These are phyloP conservation scores for Saitozyma sp. DNA, from an alignment of 768 basidiomycete genomes.

Conservation along the genomic window DNA sequence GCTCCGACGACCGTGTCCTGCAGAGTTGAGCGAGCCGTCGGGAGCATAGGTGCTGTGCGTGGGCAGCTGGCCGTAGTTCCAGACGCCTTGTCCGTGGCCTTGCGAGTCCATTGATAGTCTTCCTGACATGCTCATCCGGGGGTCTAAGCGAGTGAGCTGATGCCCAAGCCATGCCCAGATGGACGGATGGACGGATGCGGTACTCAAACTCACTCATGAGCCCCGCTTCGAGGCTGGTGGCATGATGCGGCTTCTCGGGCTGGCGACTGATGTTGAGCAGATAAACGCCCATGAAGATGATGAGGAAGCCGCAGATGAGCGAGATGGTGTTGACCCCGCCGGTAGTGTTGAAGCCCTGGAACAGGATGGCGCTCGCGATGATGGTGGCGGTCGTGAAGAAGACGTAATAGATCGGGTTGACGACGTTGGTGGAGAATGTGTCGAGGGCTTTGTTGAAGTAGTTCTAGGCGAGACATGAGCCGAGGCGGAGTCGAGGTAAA, in stretches of 20 bases:
- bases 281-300: slow-evolving; percentile 90
- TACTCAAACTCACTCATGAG: slow-evolving; percentile 49
- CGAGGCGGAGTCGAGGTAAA: background rate
- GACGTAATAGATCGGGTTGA: slow-evolving; percentile 98
- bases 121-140: slow-evolving; percentile 76
- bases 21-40: slow-evolving; percentile 53
- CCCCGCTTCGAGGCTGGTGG: slow-evolving; percentile 46
- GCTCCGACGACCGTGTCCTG: slow-evolving; percentile 65
- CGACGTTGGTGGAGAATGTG: slow-evolving; percentile 97
- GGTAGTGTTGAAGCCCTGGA: slow-evolving; percentile 94
- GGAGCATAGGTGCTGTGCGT: slow-evolving; percentile 29
- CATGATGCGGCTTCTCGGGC: slow-evolving; percentile 48
- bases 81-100: slow-evolving; percentile 17
- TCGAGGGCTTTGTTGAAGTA: slow-evolving; percentile 97
- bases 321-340: slow-evolving; percentile 78
- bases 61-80: slow-evolving; percentile 40
- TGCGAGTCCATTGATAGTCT: slow-evolving; percentile 69
- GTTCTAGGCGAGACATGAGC: slow-evolving; percentile 30
- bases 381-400: slow-evolving; percentile 92
- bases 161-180: background rate
- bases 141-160: slow-evolving; percentile 53
- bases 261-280: slow-evolving; percentile 49
- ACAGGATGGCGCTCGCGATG: slow-evolving; percentile 89
- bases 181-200: background rate
- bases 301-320: slow-evolving; percentile 81